Evolutionary conservation across 2,329 filamentous ascomycete species (phyloP), one percentile per base, ranked within the genome.

Genomic region (Fusarium avenaceum): DNA sequence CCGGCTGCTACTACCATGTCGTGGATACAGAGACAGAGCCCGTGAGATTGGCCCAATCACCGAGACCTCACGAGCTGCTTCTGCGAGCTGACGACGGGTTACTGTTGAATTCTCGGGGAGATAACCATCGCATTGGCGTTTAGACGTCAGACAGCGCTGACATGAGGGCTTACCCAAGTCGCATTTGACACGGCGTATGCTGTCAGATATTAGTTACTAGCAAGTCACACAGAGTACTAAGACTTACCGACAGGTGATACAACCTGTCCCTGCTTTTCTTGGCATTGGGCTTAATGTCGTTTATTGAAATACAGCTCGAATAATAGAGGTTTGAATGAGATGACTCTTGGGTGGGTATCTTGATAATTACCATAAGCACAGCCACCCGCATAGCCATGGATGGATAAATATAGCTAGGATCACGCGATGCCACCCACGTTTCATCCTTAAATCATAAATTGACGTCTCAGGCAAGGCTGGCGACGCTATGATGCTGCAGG

Each of bases 151-250:
- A 17, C 72, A 78, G 32, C 73, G 72, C 7, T 65, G 65, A 54
- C 78, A 80, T 2, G 48, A 47, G 0, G 78, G 78, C 38, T 73
- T 76, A 17, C 62, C 51, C 64, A 78, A 75, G 57, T 80, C 78
- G 57, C 78, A 80, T 45, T 79, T 79, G 4, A 80, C 74, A 22
- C 77, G 76, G 2, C 78, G 78, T 43, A 80, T 78, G 38, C 77
- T 78, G 4, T 11, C 13, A 7, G 6, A 35, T 55, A 11, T 49
- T 6, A 47, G 44, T 30, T 0, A 17, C 14, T 17, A 6, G 3
- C 10, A 9, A 5, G 39, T 15, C 6, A 7, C 11, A 1, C 8
- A 4, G 8, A 10, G 13, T 2, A 11, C 3, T 15, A 24, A 13
- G 30, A 49, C 71, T 59, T 66, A 72, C 72, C 72, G 72, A 14